Evolutionary conservation across 169 alveolate species (phyloP), one percentile per base, ranked within the genome.

Genomic region (Plasmodium berghei): DNA sequence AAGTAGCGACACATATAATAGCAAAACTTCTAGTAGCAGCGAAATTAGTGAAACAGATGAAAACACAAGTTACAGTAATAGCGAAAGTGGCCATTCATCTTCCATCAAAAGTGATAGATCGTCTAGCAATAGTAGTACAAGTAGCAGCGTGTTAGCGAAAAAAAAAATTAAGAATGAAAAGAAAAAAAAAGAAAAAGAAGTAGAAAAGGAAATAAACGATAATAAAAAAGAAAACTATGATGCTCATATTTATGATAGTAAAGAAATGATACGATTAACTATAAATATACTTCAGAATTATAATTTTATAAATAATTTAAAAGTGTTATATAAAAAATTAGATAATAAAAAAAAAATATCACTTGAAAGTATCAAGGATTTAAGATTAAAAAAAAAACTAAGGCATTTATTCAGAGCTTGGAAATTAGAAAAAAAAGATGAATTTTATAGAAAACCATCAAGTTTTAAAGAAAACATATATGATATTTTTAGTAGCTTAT

Each of bases 371-470:
- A 58, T 90, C 45, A 49, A 80, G 18, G 95, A 94, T 69, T 67
- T 73, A 55, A 90, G 91, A 56, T 62, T 94, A 87, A 92, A 91
- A 49, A 94, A 94, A 89, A 94, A 94, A 87, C 69, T 94, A 58
- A 89, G 96, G 22, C 96, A 94, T 72, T 73, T 94, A 61, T 89
- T 92, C 45, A 72, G 93, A 22, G 95, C 96, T 22, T 87, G 94
- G 72, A 92, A 90, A 26, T 77, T 94, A 26, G 90, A 72, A 54
- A 88, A 92, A 54, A 61, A 61, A 22, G 93, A 87, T 45, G 77
- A 87, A 10, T 55, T 24, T 42, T 87, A 88, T 28, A 91, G 88
- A 22, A 94, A 91, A 74, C 96, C 96, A 12, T 52, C 72, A n/a
- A 94, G 91, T 73, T 94, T 94, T 83, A 91, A 77, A 10, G 93